Conservation (phyloP, 176 grass and related monocot species). For the Secale cereale region DNA sequence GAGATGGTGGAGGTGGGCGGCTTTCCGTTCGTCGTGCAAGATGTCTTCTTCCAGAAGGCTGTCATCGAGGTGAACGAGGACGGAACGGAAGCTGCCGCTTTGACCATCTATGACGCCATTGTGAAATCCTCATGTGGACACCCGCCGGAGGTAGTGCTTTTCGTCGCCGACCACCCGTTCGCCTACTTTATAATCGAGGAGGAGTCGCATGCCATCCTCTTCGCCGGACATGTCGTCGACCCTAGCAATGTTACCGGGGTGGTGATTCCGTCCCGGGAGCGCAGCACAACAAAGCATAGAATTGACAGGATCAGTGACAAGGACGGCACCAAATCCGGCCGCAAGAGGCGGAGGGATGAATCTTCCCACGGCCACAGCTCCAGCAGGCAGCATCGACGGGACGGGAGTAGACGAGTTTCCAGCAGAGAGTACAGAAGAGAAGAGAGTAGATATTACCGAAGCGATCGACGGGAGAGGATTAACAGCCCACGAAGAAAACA, state of each 20-base stretch:
- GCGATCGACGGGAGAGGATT: too few relatives aligned
- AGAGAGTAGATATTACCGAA: too few relatives aligned
- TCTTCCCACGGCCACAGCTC: too few relatives aligned
- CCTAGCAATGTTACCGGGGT: neutral
- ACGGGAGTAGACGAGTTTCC: too few relatives aligned
- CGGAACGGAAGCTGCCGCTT: neutral
- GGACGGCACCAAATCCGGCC: too few relatives aligned
- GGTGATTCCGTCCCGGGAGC: neutral
- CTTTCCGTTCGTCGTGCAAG: neutral
- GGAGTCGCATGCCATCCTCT: neutral
- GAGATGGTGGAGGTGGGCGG: neutral
- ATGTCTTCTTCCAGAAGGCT: neutral
- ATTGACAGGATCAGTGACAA: too few relatives aligned
- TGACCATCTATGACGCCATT: neutral
- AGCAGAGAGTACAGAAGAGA: too few relatives aligned
- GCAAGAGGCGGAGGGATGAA: too few relatives aligned
- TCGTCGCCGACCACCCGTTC: slow-evolving; percentile 4
- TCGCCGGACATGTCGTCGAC: neutral
- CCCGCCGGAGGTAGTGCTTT: neutral
- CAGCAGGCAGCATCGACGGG: too few relatives aligned
- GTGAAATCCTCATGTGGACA: neutral
- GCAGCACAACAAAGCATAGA: neutral
- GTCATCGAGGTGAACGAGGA: neutral
- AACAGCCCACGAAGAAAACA: too few relatives aligned
- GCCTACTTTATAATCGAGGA: neutral